Percentiles rank a stretch among this genome's conserved stretches.
These are phyloP conservation scores for Cutaneotrichosporon daszewskae DNA, from an alignment of 1,284 basidiomycete species.

Conservation along the genomic window DNA sequence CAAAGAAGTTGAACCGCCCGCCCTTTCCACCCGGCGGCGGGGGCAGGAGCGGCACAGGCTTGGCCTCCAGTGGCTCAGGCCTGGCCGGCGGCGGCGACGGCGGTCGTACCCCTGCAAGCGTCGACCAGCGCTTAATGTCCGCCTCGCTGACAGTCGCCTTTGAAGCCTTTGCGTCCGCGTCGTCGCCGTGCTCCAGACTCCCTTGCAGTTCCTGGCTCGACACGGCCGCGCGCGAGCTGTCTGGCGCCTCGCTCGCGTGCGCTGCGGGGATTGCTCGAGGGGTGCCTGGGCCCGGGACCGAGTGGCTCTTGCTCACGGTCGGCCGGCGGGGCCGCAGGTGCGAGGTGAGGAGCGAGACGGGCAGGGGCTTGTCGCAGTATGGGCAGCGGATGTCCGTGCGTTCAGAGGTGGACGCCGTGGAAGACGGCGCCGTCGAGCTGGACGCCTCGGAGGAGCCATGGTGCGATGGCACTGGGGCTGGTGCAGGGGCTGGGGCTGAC, in stretches of 20 bases:
- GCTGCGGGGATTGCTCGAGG: too few species aligned
- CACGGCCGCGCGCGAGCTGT: too few species aligned
- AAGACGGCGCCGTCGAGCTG: not conserved
- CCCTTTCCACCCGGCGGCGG: slow-evolving; percentile 25
- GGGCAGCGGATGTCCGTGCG: slow-evolving; percentile 41
- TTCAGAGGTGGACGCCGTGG: too few species aligned
- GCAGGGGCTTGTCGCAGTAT: slow-evolving; percentile 37
- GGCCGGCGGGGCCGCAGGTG: too few species aligned
- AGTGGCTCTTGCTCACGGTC: too few species aligned
- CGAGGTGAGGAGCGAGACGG: slow-evolving; percentile 24
- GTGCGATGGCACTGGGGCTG: not conserved
- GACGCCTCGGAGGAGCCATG: not conserved
- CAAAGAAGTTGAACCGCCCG: slow-evolving; percentile 26
- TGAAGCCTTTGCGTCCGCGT: slow-evolving; percentile 20
- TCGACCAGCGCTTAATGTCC: slow-evolving; percentile 34
- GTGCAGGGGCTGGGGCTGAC: not conserved
- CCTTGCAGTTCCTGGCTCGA: too few species aligned
- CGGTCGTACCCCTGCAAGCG: slow-evolving; percentile 24
- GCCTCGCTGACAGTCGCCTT: slow-evolving; percentile 22
- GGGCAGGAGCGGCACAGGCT: slow-evolving; percentile 28
- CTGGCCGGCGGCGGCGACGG: not conserved
- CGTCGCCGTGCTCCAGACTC: slow-evolving; percentile 29
- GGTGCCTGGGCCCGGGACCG: too few species aligned
- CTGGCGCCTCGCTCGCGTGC: too few species aligned
- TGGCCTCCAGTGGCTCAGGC: slow-evolving; percentile 5